Base-by-base conservation (phyloP, 2,329 filamentous ascomycete species). In the Sporothrix pallida region DNA sequence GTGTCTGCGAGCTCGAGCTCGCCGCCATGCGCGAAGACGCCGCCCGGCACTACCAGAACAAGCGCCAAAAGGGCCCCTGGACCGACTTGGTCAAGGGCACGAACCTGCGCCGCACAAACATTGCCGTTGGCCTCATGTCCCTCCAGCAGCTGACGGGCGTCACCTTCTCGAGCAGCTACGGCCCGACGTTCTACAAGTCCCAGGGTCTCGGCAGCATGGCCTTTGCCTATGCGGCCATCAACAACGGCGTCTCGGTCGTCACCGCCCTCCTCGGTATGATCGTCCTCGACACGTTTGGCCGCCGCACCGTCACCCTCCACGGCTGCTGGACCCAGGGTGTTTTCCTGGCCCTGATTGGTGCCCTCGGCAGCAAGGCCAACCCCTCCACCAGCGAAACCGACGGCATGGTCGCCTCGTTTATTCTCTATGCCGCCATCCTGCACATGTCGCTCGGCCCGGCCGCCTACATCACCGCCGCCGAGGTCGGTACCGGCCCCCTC, bases 271-370 rank as follows among this genome's bases (percentile, higher is more conserved):
- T 71, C 3, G 70, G 37, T 15, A 71, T 71, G 70, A 8, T 63
- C 6, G 42, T 63, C 1, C 58, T 71, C 56, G 70, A 71, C 46
- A 15, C 52, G 56, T 71, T 71, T 71, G 70, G 70, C 46, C 70
- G 70, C 70, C 70, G 70, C 56, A 50, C 26, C 44, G 56, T 15
- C 54, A 71, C 70, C 8, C 58, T 71, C 13, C 70, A 71, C 70
- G 70, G 70, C 56, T 71, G 70, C 70, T 71, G 70, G 70, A 63
- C 56, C n/a, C 70, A 71, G 58, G 70, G 70, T 23, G 70, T 71
- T 3, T 71, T 71, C 23, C 26, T 71, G 8, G 70, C 70, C 1
- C 58, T 71, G 20, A 71, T 71, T n/a, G 70, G 70, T 10, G 70
- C 56, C 0, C 70, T 71, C 46, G 70, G 70, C 20, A 23, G 13